Percentiles rank a stretch among this genome's conserved stretches.
Evolutionary conservation across 768 basidiomycete genomes (phyloP).

Genomic region (Glaciozyma antarctica): DNA sequence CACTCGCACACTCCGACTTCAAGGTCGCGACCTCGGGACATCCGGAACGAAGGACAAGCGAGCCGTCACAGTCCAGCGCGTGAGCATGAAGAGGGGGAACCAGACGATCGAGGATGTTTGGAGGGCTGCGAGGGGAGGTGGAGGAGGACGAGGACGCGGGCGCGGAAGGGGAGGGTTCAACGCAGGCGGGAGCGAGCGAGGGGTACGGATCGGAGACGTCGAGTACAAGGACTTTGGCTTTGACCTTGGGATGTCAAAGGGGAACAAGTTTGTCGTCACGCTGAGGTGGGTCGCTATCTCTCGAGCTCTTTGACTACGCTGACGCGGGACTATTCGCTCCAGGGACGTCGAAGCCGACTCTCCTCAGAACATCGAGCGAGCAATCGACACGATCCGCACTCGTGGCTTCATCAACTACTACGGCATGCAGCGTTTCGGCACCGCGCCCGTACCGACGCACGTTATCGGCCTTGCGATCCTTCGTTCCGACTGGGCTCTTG

Average conservation of each 20-base stretch:
- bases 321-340: background rate
- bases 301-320: background rate
- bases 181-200: constrained; percentile 8
- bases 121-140: constrained; percentile 41
- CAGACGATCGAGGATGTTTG: constrained; percentile 74
- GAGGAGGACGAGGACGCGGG: constrained; percentile 24
- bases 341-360: constrained; percentile 81
- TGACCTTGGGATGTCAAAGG: constrained; percentile 92
- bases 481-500: constrained; percentile 79
- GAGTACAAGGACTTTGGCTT: constrained; percentile 70
- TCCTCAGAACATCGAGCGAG: constrained; percentile 59
- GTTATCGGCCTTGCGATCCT: constrained; percentile 83
- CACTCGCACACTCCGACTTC: constrained; percentile 59
- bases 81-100: constrained; percentile 62
- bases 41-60: constrained; percentile 98
- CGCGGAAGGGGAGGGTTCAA: constrained; percentile 14
- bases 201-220: constrained; percentile 70
- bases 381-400: constrained; percentile 64
- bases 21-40: constrained; percentile 69
- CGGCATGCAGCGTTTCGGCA: constrained; percentile 98
- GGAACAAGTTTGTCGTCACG: constrained; percentile 90
- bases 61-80: constrained; percentile 87
- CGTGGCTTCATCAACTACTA: constrained; percentile 95
- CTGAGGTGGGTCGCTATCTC: constrained; percentile 53
- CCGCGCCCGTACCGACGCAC: constrained; percentile 90